Conservation (phyloP, 2,329 filamentous ascomycete genomes). For the Dactylellina cionopaga region DNA sequence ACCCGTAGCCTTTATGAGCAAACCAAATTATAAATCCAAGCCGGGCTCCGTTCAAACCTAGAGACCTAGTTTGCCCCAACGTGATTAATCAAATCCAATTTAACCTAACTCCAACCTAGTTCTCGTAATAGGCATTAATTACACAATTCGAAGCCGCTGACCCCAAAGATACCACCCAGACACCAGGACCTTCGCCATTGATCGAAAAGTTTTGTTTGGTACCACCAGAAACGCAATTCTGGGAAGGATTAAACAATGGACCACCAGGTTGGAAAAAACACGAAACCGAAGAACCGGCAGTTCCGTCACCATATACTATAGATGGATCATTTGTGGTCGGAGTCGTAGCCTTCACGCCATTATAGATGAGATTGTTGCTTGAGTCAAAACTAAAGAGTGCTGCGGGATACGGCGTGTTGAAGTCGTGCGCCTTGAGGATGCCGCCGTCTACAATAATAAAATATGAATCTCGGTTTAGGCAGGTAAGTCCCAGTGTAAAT, state of each 20-base stretch:
- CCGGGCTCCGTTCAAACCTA: no score
- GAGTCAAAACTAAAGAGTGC: constrained; percentile 5
- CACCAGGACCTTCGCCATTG: neutral
- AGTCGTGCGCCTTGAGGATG: constrained; percentile 4
- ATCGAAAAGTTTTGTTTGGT: neutral
- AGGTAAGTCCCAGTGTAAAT: neutral
- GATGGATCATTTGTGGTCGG: constrained; percentile 1
- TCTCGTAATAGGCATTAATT: neutral
- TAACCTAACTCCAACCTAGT: no score
- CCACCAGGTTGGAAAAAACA: constrained; percentile 2
- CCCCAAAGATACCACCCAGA: neutral
- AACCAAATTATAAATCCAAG: no score
- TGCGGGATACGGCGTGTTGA: neutral
- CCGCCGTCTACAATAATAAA: constrained; percentile 2
- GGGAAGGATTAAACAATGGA: neutral
- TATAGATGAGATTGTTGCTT: neutral
- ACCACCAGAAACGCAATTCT: neutral
- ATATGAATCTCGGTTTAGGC: neutral
- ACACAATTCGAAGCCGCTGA: neutral
- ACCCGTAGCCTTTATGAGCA: no score
- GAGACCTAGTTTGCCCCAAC: no score
- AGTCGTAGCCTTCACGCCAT: neutral
- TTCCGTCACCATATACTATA: constrained; percentile 1
- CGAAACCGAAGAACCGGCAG: neutral
- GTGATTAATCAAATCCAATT: no score